Base-by-base conservation (phyloP, 768 basidiomycete species). In the Xanthoconium stramineum region DNA sequence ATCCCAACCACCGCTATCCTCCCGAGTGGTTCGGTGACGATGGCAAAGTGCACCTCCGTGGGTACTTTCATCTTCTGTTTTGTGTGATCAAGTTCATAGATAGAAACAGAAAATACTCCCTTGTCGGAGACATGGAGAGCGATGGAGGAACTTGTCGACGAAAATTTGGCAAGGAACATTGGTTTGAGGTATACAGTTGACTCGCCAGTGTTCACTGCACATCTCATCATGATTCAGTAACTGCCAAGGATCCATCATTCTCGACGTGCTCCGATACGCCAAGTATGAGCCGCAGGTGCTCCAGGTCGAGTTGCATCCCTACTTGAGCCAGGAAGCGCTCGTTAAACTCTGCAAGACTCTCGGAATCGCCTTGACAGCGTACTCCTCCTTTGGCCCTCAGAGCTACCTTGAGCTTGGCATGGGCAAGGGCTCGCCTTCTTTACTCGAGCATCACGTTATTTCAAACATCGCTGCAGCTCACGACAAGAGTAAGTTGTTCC, bases 61-160 rank as follows among this genome's bases (percentile, higher is more conserved):
- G 70, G 77, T 70, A 19, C 32, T 36, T 13, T 50, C 51, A 55
- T n/a, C 12, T 39, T 11, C 6, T 35, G 32, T 14, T 40, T 44
- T 19, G 9, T 40, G 11, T 3, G 52, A 35, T 51, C 14, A 2
- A 33, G 28, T 47, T 59, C n/a, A 60, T 29, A 10, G 33, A 47
- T 28, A 51, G 6, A 44, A 44, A 43, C 59, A 85, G 81, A 82
- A 61, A 84, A 85, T 49, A 83, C 82, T 0, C 85, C 87, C 38
- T 80, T 90, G 69, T 83, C 85, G 62, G 87, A 91, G 75, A 95
- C 94, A 17, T 95, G 91, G 91, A 67, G 71, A 40, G 89, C 82
- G 15, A 82, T 96, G 84, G 94, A 96, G 72, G 76, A 79, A 57
- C 80, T 94, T 20, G 85, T 86, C 46, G 86, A 90, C 60, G 78